Conservation (phyloP, 2,329 filamentous ascomycete species). For the Knoxdaviesia capensis region DNA sequence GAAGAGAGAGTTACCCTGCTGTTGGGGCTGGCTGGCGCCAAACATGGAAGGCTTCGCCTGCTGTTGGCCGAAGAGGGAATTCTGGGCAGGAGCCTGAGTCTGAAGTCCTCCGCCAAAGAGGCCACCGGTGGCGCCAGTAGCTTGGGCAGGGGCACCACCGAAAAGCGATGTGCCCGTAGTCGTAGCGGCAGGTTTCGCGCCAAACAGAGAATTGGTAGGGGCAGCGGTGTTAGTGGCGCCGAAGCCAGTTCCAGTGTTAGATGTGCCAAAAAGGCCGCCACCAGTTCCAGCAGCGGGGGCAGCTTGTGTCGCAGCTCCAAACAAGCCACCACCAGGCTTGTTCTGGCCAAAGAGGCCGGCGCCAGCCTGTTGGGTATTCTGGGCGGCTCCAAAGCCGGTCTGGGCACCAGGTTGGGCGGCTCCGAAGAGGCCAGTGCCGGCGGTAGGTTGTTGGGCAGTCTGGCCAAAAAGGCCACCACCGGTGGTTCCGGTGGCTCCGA, state of each 20-base stretch:
- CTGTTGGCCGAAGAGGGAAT: constrained; percentile 31
- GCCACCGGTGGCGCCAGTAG: constrained; percentile 13
- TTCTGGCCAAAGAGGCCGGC: constrained; percentile 10
- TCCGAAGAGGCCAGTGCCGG: constrained; percentile 23
- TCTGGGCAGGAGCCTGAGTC: constrained; percentile 17
- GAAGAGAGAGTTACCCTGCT: not conserved
- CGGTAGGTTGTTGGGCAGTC: constrained; percentile 11
- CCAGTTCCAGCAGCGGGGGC: constrained; percentile 9
- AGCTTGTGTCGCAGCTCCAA: constrained; percentile 13
- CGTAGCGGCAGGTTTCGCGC: constrained; percentile 8
- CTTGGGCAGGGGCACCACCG: constrained; percentile 13
- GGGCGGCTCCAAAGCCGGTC: constrained; percentile 1
- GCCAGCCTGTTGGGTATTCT: not conserved
- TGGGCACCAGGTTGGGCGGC: constrained; percentile 11
- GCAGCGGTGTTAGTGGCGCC: constrained; percentile 8
- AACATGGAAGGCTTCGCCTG: constrained; percentile 37
- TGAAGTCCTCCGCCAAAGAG: constrained; percentile 17
- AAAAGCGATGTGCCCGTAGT: constrained; percentile 18
- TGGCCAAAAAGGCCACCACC: constrained; percentile 11
- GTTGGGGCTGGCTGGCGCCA: constrained; percentile 23
- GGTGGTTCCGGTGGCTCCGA: constrained; percentile 13
- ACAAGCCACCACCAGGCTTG: constrained; percentile 13
- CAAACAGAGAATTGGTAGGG: constrained; percentile 22
- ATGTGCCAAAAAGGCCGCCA: constrained; percentile 25
- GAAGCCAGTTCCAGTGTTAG: constrained; percentile 15